These are phyloP conservation scores for Lobulomyces angularis DNA, from an alignment of 192 early-diverging fungal genomes.

Conservation along the genomic window DNA sequence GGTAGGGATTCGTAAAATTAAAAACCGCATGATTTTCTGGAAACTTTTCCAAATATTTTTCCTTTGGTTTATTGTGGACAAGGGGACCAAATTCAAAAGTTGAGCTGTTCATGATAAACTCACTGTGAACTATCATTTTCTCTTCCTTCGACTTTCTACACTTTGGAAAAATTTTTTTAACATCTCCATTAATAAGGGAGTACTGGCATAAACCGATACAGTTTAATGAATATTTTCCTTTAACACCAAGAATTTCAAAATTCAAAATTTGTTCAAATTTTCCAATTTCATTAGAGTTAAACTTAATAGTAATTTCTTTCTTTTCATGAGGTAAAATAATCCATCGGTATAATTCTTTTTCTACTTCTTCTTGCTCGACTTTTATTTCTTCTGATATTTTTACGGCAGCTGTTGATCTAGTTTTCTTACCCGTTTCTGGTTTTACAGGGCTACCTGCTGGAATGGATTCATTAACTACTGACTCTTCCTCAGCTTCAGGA, in stretches of 20 bases:
- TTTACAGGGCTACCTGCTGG: not conserved
- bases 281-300: conserved; percentile 33
- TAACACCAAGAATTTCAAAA: conserved; percentile 37
- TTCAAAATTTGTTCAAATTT: conserved; percentile 30
- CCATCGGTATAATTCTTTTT: conserved; percentile 37
- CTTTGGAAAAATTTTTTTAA: conserved; percentile 35
- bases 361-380: conserved; percentile 23
- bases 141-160: conserved; percentile 34
- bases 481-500: not conserved
- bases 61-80: conserved; percentile 40
- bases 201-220: conserved; percentile 42
- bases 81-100: conserved; percentile 50
- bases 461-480: not conserved
- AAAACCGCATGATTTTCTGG: conserved; percentile 40
- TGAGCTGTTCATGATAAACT: conserved; percentile 23
- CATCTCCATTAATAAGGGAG: conserved; percentile 26
- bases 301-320: conserved; percentile 34
- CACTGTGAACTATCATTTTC: conserved; percentile 33
- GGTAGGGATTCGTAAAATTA: conserved; percentile 31
- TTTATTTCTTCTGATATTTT: conserved; percentile 28
- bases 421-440: conserved; percentile 2
- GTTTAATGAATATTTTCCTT: conserved; percentile 16
- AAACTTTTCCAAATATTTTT: conserved; percentile 47
- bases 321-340: conserved; percentile 32
- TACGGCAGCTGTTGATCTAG: conserved; percentile 2